phyloP scores from a whole-genome alignment of 2,329 filamentous ascomycete genomes.

The Tolypocladium tropicale region DNA sequence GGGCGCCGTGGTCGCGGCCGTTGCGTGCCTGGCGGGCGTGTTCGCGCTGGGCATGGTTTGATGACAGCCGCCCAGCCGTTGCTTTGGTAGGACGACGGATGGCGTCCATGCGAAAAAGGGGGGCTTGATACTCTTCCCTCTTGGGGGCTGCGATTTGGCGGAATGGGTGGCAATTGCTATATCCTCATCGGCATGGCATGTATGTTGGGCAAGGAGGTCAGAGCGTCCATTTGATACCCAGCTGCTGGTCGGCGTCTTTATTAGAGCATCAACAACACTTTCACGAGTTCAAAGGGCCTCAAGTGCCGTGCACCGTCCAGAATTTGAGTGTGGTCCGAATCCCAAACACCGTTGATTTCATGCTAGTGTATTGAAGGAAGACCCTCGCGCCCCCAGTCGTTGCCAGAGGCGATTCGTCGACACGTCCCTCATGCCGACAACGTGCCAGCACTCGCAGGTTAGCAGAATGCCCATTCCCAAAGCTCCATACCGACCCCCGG shows the following conservation, averaged over 20 bases:
- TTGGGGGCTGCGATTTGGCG: too few species aligned
- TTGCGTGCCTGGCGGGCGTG: slow-evolving; percentile 12
- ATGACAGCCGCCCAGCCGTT: neutral
- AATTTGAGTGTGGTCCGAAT: slow-evolving; percentile 20
- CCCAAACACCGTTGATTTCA: slow-evolving; percentile 33
- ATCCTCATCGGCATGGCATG: neutral
- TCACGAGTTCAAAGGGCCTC: neutral
- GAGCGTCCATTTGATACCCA: neutral
- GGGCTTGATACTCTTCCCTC: too few species aligned
- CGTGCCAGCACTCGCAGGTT: slow-evolving; percentile 16
- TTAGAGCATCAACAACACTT: neutral
- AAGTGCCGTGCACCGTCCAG: neutral
- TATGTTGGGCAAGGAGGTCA: neutral
- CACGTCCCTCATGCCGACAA: slow-evolving; percentile 7
- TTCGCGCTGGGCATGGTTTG: slow-evolving; percentile 15
- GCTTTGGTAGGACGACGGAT: neutral
- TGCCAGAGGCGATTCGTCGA: slow-evolving; percentile 17
- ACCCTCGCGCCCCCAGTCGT: slow-evolving; percentile 18
- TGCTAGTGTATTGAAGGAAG: slow-evolving; percentile 27
- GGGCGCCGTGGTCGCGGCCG: slow-evolving; percentile 10
- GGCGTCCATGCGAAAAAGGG: too few species aligned
- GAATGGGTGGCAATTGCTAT: neutral
- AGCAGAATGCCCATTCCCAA: slow-evolving; percentile 17
- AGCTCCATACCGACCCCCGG: slow-evolving; percentile 17
- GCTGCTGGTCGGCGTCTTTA: slow-evolving; percentile 1